Evolutionary conservation across 176 grass and related monocot species (phyloP).

Genomic region (Panicum miliaceum): DNA sequence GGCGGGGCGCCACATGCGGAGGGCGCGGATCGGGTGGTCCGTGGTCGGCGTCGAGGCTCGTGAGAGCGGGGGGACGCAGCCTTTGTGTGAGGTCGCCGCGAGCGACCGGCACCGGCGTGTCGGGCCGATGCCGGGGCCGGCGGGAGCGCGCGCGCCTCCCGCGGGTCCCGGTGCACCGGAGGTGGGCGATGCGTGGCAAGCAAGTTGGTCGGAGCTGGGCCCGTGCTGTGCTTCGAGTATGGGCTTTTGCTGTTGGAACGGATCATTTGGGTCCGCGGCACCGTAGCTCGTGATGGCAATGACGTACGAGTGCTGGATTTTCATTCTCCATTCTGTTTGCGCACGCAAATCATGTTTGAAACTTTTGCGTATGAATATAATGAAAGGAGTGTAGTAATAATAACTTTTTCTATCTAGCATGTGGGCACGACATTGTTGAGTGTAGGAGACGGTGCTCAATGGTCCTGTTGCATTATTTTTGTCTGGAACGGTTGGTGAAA

Average conservation of each 20-base stretch:
- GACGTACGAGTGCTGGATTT: not conserved
- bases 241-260: conserved; percentile 29
- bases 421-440: not conserved
- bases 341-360: too few species aligned
- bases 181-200: too few species aligned
- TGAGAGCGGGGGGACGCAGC: not conserved
- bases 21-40: not conserved
- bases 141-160: not conserved
- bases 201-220: not conserved
- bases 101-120: conserved; percentile 5
- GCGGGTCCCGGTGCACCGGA: not conserved
- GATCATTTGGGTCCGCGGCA: not conserved
- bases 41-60: conserved; percentile 9
- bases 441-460: conserved; percentile 4
- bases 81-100: conserved; percentile 14
- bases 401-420: not conserved
- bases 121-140: conserved; percentile 9
- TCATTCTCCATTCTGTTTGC: too few species aligned
- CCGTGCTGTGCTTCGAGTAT: not conserved
- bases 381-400: too few species aligned
- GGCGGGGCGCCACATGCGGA: not conserved
- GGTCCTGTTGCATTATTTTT: not conserved
- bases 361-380: too few species aligned
- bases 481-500: not conserved
- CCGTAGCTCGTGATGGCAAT: not conserved